phyloP scores from a whole-genome alignment of 768 basidiomycete species.

The Termitomyces sp. region DNA sequence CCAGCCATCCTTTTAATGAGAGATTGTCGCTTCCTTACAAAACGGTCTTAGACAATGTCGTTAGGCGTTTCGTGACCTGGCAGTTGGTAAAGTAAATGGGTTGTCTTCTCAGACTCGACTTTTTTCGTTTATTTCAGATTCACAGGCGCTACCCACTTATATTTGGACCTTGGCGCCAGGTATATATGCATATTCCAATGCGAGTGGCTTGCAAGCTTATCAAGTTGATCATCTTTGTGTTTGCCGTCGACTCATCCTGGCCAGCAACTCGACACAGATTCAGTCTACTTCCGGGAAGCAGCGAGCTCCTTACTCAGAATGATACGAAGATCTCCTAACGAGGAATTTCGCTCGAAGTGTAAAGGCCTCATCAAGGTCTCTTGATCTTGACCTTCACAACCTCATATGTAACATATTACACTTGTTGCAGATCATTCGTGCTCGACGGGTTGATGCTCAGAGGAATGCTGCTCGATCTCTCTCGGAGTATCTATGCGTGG shows the following conservation, averaged over 20 bases:
- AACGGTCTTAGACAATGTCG: conserved; percentile 46
- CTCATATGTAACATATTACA: neutral
- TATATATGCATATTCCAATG: conserved; percentile 23
- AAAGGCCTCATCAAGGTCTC: conserved; percentile 44
- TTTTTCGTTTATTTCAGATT: neutral
- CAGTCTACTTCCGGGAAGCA: conserved; percentile 42
- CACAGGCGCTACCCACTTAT: conserved; percentile 72
- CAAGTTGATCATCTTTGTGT: neutral
- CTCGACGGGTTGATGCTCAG: conserved; percentile 23
- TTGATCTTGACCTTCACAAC: neutral
- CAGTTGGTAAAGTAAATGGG: conserved; percentile 55
- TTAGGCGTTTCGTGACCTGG: conserved; percentile 50
- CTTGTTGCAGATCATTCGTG: conserved; percentile 22
- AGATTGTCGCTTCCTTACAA: conserved; percentile 52
- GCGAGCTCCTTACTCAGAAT: conserved; percentile 48
- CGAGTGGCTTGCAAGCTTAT: conserved; percentile 1
- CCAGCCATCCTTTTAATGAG: conserved; percentile 50
- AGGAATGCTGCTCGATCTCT: conserved; percentile 24
- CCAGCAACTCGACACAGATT: conserved; percentile 61
- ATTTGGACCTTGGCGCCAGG: conserved; percentile 68
- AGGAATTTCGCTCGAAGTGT: conserved; percentile 41
- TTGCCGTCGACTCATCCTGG: neutral
- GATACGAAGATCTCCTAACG: conserved; percentile 47
- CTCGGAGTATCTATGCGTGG: conserved; percentile 19
- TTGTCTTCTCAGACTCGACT: neutral